phyloP scores from a whole-genome alignment of 306 rosid genomes.

The Arachis stenosperma region DNA sequence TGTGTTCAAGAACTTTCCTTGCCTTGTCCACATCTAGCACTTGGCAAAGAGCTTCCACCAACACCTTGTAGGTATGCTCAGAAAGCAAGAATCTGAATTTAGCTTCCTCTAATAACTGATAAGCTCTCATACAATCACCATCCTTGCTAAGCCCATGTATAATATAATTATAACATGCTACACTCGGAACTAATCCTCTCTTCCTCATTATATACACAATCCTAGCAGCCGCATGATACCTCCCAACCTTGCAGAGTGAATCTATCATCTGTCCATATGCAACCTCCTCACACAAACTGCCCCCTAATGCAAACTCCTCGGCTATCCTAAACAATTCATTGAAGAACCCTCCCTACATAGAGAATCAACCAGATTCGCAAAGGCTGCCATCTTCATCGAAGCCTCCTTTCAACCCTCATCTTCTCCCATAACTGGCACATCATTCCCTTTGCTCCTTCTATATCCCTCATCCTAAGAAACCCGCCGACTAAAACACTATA shows the following conservation, averaged over 20 bases:
- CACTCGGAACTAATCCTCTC: conserved; percentile 60
- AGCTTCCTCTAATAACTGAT: conserved; percentile 71
- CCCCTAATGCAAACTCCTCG: conserved; percentile 67
- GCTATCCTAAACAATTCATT: conserved; percentile 65
- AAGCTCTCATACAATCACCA: conserved; percentile 80
- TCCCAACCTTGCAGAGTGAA: conserved; percentile 77
- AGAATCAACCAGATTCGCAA: conserved; percentile 68
- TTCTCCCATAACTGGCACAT: conserved; percentile 66
- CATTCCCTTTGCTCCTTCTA: conserved; percentile 56
- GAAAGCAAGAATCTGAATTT: conserved; percentile 64
- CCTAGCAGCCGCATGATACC: conserved; percentile 76
- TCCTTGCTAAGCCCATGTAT: conserved; percentile 84
- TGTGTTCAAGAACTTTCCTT: conserved; percentile 60
- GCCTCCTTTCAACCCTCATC: conserved; percentile 53
- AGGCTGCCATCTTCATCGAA: conserved; percentile 59
- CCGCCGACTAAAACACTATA: conserved; percentile 65
- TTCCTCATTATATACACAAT: conserved; percentile 75
- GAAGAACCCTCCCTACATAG: conserved; percentile 69
- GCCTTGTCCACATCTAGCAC: conserved; percentile 63
- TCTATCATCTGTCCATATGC: conserved; percentile 74
- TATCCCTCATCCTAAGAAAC: conserved; percentile 53
- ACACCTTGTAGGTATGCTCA: conserved; percentile 66
- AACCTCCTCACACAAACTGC: conserved; percentile 56
- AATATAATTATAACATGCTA: conserved; percentile 59
- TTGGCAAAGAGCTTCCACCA: conserved; percentile 68